Evolutionary conservation across 768 basidiomycete species (phyloP), one percentile per base, ranked within the genome.

Genomic region (Baorangia bicolor): DNA sequence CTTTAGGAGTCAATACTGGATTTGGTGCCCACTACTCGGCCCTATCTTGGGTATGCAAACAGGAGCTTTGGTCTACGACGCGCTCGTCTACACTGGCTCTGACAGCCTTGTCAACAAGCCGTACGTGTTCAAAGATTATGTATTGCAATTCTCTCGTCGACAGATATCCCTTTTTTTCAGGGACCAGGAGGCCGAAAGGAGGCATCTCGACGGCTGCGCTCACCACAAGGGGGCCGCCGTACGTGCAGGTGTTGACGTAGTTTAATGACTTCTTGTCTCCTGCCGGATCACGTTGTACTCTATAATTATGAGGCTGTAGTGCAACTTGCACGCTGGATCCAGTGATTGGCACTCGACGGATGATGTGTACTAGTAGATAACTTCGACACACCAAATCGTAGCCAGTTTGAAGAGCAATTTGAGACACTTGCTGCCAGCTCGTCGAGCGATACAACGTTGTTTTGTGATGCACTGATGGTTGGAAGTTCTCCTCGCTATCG

Each of bases 11-110:
- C 86, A 89, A 55, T 90, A 88, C 63, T 90, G 87, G 87, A 57
- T 90, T 34, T 90, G 88, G 87, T 82, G 82, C 60, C 82, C 85
- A 3, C 63, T 86, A 18, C 68, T 86, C 37, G 85, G 73, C 2
- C 81, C 86, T 10, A 79, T 88, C 64, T 58, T 81, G 33, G 87
- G 88, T 25, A 85, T 77, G 45, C 76, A 82, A 55, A 64, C 71
- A 6, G 88, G 82, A 13, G 74, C 77, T 5, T 67, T 83, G 51
- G 56, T 82, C 37, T 90, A 90, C 59, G 87, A 90, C 61, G 41
- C 73, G 2, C 73, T 86, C 57, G 52, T 88, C 51, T 87, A 79
- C 69, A 76, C 75, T 4, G 86, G 84, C 18, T 61, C 75, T 5
- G 84, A 87, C 51, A 81, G 78, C 48, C 63, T 80, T 25, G 55